Evolutionary conservation across 2,329 filamentous ascomycete genomes (phyloP), one percentile per base, ranked within the genome.

Genomic region (Pseudocercospora macadamiae): DNA sequence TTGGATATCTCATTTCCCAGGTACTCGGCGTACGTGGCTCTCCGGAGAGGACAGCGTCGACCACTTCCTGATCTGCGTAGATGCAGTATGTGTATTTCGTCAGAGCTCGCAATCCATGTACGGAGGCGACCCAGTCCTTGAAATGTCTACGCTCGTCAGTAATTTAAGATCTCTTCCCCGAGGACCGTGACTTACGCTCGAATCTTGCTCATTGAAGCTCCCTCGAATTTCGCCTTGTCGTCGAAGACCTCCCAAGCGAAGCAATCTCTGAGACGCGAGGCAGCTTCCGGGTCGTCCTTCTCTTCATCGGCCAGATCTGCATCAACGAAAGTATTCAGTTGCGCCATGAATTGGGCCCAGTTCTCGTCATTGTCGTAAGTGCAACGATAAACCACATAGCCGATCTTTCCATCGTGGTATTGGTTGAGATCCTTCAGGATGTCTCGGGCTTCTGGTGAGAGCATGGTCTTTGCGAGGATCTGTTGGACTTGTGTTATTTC

Each of bases 21-120:
- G 12, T 7, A 16, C 28, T 37, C n/a, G 10, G 12, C 12, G 25
- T 9, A 12, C 19, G n/a, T 9, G 55, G 55, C 8, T 56, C n/a
- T 18, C 23, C 57, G 25, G 25, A 23, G 6, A 60, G 16, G 12
- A 57, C 54, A 2, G 57, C 49, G 12, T 60, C 48, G 36, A 60
- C 53, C 26, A 60, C 57, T 39, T 56, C 57, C 26, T 60, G 21
- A 18, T 60, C 57, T 18, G 23, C 57, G 26, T 54, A 54, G 30
- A 59, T 49, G 51, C 51, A 54, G 28, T 54, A 30, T 9, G 18
- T 30, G 42, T 59, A 59, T 21, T 36, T 54, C n/a, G 56, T 18
- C 8, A 59, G 14, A 7, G 5, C 16, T 7, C 2, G 5, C 10
- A 10, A 2, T 18, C 49, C 56, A 3, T 19, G 8, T 10, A 59